Percentiles rank a stretch among this genome's conserved stretches.
Conservation (phyloP, 495 filamentous ascomycete genomes). For the Astrothelium macrocarpum region DNA sequence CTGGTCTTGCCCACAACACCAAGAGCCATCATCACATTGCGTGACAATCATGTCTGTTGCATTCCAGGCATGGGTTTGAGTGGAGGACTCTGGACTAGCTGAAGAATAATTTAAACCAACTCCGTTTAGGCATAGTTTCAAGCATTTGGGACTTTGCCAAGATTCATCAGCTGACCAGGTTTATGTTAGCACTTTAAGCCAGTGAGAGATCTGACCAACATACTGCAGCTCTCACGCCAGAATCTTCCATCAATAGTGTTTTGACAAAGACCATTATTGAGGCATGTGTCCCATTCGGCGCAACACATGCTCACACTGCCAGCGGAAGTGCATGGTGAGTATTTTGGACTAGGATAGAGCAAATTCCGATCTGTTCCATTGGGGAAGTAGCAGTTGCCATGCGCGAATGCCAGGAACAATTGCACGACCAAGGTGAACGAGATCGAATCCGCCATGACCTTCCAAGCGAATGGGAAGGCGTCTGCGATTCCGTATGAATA, state of each 20-base stretch:
- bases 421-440: not conserved
- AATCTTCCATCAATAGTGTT: not conserved
- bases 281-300: not conserved
- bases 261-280: not conserved
- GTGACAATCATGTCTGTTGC: not conserved
- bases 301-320: not conserved
- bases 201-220: not conserved
- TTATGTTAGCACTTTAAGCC: not conserved
- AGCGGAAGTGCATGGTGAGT: not conserved
- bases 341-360: not conserved
- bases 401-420: not conserved
- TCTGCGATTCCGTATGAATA: not conserved
- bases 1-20: not conserved
- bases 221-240: conserved; percentile 5
- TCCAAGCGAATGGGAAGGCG: not conserved
- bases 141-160: not conserved
- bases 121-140: not conserved
- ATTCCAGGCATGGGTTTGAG: not conserved
- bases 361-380: conserved; percentile 2
- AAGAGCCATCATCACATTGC: not conserved
- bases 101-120: not conserved
- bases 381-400: not conserved
- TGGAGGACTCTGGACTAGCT: not conserved
- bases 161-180: not conserved
- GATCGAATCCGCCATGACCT: not conserved